Base-by-base conservation (phyloP, 208 protist species). In the Trypanosoma platydactyli region DNA sequence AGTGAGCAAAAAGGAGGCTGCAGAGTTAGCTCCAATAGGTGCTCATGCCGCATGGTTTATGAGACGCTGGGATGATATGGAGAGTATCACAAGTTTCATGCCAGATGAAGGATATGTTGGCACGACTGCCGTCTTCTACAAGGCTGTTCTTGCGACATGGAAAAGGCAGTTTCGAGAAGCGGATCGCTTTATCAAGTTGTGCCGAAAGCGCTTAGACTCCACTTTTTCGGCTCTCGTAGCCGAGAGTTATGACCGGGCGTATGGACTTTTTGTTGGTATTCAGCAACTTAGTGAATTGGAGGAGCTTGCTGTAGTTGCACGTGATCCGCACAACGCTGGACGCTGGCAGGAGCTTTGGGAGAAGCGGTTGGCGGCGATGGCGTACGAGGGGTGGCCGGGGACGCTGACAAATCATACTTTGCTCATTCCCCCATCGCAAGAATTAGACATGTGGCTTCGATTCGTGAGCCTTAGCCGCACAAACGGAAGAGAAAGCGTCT, bases 241-340 rank as follows among this genome's bases (percentile, higher is more conserved):
- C 29, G 98, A 99, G 82, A 98, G 91, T 76, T 99, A 99, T 84
- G 89, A 98, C 71, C 82, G 98, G 27, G 98, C 98, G 9, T 99
- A 99, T 82, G 79, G 86, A 5, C 77, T 96, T 24, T 93, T 99
- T 59, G 97, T 99, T 20, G 80, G 87, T 30, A 92, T 99, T 51
- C 98, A 99, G 81, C 98, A 99, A 79, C 82, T 99, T 24, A 94
- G 96, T 33, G 98, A 99, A 86, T 76, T 99, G 52, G 98, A 99
- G 84, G 98, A 99, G 84, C 90, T 99, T 22, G 75, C 82, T 0
- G 76, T 91, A 30, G 90, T 98, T 7, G 69, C 78, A 18, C 63
- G 73, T 50, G 81, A 92, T 45, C 73, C 73, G 35, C 76, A 89
- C n/a, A 77, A 68, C n/a, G 64, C 88, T 9, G 57, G 69, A 48